Evolutionary conservation across 805 yeast genomes (phyloP).

Genomic region (Cyberlindnera veronae): DNA sequence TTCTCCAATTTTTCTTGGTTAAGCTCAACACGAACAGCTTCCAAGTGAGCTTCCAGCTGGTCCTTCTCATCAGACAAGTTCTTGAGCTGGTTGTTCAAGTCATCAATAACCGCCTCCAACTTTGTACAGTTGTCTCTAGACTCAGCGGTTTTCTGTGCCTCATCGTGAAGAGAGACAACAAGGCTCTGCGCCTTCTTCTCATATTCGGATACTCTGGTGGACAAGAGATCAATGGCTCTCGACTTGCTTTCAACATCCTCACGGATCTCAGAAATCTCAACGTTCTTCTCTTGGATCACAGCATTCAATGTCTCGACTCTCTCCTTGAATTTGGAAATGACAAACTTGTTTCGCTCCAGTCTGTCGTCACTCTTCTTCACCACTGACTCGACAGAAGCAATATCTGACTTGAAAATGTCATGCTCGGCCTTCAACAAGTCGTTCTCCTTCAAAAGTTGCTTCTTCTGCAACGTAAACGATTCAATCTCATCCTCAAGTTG

Average conservation of each 20-base stretch:
- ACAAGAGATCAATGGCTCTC: slow-evolving; percentile 15
- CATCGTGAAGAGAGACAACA: slow-evolving; percentile 4
- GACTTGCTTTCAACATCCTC: slow-evolving; percentile 16
- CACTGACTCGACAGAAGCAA: slow-evolving; percentile 12
- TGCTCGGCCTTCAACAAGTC: slow-evolving; percentile 22
- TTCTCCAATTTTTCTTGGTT: slow-evolving; percentile 1
- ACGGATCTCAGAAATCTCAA: slow-evolving; percentile 10
- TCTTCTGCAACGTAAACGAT: slow-evolving; percentile 17
- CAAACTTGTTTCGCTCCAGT: slow-evolving; percentile 14
- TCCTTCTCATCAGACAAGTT: slow-evolving; percentile 1
- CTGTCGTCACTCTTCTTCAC: slow-evolving; percentile 16
- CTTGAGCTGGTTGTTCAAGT: background rate
- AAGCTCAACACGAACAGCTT: no score
- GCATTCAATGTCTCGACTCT: slow-evolving; percentile 16
- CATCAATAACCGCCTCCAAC: background rate
- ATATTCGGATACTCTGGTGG: slow-evolving; percentile 15
- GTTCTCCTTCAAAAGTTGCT: slow-evolving; percentile 18
- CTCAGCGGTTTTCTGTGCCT: slow-evolving; percentile 9
- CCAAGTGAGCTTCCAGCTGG: no score
- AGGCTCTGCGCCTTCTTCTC: slow-evolving; percentile 20
- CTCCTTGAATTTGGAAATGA: slow-evolving; percentile 22
- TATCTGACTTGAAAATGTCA: slow-evolving; percentile 18
- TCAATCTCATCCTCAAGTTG: slow-evolving; percentile 22
- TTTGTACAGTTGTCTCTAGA: slow-evolving; percentile 1
- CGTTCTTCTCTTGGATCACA: slow-evolving; percentile 9